phyloP scores from a whole-genome alignment of 2,329 filamentous ascomycete species.

The Scorias spongiosa region DNA sequence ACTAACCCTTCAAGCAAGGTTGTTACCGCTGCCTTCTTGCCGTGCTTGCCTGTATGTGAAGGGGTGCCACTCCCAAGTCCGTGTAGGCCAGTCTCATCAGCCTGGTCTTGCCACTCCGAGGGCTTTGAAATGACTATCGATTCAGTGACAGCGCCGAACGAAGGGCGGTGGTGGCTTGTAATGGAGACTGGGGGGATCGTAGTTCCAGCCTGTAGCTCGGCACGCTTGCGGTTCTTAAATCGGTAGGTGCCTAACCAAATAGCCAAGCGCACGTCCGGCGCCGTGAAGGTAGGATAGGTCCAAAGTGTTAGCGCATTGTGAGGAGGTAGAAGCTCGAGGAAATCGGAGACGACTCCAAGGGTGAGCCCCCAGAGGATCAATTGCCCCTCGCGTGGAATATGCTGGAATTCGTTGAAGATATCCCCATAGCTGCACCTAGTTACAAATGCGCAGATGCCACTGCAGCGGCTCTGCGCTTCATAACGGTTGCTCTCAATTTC shows the following conservation, averaged over 20 bases:
- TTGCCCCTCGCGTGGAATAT: slow-evolving; percentile 27
- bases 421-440: slow-evolving; percentile 11
- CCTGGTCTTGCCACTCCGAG: slow-evolving; percentile 12
- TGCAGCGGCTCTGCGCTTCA: slow-evolving; percentile 5
- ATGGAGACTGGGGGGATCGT: slow-evolving; percentile 7
- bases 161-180: slow-evolving; percentile 3
- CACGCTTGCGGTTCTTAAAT: slow-evolving; percentile 38
- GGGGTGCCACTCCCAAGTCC: slow-evolving; percentile 28
- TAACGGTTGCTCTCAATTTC: slow-evolving; percentile 15
- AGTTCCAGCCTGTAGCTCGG: slow-evolving; percentile 18
- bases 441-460: slow-evolving; percentile 5
- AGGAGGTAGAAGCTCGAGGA: slow-evolving; percentile 52
- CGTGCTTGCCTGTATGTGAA: slow-evolving; percentile 17
- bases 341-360: slow-evolving; percentile 50
- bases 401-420: slow-evolving; percentile 14
- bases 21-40: slow-evolving; percentile 29
- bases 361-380: slow-evolving; percentile 55
- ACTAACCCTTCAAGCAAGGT: slow-evolving; percentile 34
- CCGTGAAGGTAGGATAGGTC: slow-evolving; percentile 54
- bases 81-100: slow-evolving; percentile 30
- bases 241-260: slow-evolving; percentile 45
- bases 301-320: slow-evolving; percentile 46
- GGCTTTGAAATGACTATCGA: slow-evolving; percentile 5
- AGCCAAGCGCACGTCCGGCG: slow-evolving; percentile 43
- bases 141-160: slow-evolving; percentile 11